Percentiles rank a stretch among this genome's conserved stretches.
These are phyloP conservation scores for Theileria orientalis DNA, from an alignment of 169 alveolate species.

Conservation along the genomic window DNA sequence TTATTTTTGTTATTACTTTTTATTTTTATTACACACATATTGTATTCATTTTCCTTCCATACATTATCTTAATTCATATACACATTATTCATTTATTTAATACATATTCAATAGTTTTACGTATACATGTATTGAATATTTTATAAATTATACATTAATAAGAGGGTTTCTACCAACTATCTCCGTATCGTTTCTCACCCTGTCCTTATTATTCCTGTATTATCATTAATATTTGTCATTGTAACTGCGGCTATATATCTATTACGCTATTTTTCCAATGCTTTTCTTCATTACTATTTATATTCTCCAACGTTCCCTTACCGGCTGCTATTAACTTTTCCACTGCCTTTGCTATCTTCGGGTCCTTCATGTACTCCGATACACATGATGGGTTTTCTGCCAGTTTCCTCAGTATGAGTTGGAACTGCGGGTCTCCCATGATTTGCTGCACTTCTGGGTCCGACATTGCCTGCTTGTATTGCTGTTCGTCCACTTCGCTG, in stretches of 20 bases:
- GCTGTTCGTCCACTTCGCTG: constrained; percentile 86
- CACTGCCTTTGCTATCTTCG: constrained; percentile 89
- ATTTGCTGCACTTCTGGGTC: constrained; percentile 98
- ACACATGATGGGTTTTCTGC: constrained; percentile 83
- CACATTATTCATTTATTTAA: too few species aligned
- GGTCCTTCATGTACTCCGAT: constrained; percentile 90
- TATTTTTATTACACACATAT: too few species aligned
- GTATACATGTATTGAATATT: too few species aligned
- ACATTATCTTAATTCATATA: too few species aligned
- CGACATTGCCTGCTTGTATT: constrained; percentile 81
- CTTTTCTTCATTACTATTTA: neutral
- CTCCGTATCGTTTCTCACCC: too few species aligned
- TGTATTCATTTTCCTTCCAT: too few species aligned
- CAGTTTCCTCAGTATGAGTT: constrained; percentile 81
- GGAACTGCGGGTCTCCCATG: constrained; percentile 93
- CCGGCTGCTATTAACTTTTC: constrained; percentile 98
- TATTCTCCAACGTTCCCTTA: constrained; percentile 65
- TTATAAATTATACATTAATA: too few species aligned
- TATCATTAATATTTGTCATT: neutral
- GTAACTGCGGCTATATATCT: too few species aligned
- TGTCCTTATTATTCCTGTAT: neutral
- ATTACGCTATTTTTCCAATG: neutral
- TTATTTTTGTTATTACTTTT: too few species aligned
- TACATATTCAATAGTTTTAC: too few species aligned
- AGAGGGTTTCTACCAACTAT: too few species aligned